Evolutionary conservation across 495 filamentous ascomycete genomes (phyloP), one percentile per base, ranked within the genome.

Genomic region (Neurospora terricola): DNA sequence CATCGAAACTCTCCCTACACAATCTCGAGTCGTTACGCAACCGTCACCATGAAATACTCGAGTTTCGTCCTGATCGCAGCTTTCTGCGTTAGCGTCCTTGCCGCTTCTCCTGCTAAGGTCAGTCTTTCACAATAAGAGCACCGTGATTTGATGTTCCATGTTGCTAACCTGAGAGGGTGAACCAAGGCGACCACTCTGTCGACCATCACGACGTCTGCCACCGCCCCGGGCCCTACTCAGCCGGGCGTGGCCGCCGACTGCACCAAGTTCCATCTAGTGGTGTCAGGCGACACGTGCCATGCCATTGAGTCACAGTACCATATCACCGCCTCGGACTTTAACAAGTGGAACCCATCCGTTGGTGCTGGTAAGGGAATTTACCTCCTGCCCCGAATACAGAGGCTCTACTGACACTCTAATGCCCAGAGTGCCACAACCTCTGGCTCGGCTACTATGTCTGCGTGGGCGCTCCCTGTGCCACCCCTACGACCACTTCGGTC

Each of bases 291-390:
- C 40, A 38, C 36, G 4, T 78, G 76, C 69, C 4, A 14, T 10
- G 9, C 6, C 37, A 48, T 78, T 18, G 76, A 72, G 59, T n/a
- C 16, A 1, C 34, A 18, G 10, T 70, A 42, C 54, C 40, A 69
- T 71, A 71, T 79, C 37, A 74, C 74, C n/a, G n/a, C 38, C 38
- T 68, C 72, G 4, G 72, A 79, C 43, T 76, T 79, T 69, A 14
- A 18, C 36, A 42, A 62, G 23, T 79, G 77, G 76, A 79, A 79
- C 70, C 74, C 77, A 12, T 37, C 54, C 34, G 38, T 78, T 2
- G 38, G 62, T 37, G 40, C 39, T 16, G 69, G 12, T 59, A 18
- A 36, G 16, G 14, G 40, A 71, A 43, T 36, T 71, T 42, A 54
- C 18, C 38, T 36, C 14, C 70, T 59, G 62, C 27, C 37, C 69